Percentiles rank a stretch among this genome's conserved stretches.
phyloP scores from a whole-genome alignment of 2,329 filamentous ascomycete species.

The Chaetomium globosum region DNA sequence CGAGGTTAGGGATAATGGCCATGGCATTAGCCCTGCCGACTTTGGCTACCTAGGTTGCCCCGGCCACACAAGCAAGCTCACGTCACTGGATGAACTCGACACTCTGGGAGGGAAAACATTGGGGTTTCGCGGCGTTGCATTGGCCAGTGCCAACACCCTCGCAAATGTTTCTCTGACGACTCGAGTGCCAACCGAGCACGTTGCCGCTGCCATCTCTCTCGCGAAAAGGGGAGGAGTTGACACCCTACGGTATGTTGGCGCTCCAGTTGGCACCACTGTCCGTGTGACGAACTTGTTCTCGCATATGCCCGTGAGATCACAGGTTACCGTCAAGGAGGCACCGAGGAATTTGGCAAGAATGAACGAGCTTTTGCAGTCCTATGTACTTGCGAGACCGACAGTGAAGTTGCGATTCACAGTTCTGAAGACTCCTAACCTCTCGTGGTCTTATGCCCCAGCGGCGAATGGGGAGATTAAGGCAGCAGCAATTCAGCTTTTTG shows the following conservation, averaged over 20 bases:
- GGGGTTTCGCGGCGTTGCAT: conserved; percentile 76
- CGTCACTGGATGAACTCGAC: conserved; percentile 63
- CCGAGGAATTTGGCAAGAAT: conserved; percentile 60
- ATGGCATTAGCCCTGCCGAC: conserved; percentile 66
- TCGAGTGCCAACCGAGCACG: conserved; percentile 60
- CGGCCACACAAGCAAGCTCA: conserved; percentile 76
- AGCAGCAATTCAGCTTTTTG: conserved; percentile 64
- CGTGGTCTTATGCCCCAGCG: conserved; percentile 66
- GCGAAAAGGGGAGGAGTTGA: conserved; percentile 47
- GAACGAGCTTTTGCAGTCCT: conserved; percentile 62
- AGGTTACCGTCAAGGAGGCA: conserved; percentile 59
- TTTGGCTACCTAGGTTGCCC: conserved; percentile 63
- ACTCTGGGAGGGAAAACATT: conserved; percentile 60
- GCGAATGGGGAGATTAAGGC: conserved; percentile 55
- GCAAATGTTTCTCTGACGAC: conserved; percentile 66
- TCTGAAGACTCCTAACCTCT: conserved; percentile 53
- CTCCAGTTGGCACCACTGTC: conserved; percentile 70
- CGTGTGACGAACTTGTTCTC: conserved; percentile 62
- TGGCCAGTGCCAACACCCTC: conserved; percentile 66
- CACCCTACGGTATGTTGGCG: conserved; percentile 47
- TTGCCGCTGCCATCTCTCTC: conserved; percentile 57
- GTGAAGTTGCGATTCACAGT: conserved; percentile 64
- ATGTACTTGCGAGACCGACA: conserved; percentile 67
- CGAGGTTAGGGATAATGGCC: conserved; percentile 73
- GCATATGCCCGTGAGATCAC: conserved; percentile 64